phyloP scores from a whole-genome alignment of 352 stramenopile species.

The Phytopythium montanum region DNA sequence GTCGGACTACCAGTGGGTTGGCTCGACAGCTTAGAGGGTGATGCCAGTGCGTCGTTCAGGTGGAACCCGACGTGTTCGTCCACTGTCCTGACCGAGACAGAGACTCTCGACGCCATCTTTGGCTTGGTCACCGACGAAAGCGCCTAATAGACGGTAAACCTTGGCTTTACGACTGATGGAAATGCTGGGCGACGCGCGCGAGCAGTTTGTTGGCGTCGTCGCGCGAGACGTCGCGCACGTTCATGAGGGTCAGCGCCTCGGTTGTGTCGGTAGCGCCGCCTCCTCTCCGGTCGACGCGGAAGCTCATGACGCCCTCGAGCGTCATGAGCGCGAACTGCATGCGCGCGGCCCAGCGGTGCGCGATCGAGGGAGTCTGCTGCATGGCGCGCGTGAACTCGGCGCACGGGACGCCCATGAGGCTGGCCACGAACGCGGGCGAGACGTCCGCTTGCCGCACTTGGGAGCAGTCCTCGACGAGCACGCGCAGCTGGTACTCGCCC shows the following conservation, averaged over 20 bases:
- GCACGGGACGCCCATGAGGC: slow-evolving; percentile 75
- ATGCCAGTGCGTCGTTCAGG: neutral
- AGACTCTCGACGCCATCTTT: neutral
- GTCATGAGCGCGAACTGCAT: slow-evolving; percentile 85
- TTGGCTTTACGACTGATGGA: neutral
- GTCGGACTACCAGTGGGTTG: slow-evolving; percentile 46
- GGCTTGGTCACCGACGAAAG: neutral
- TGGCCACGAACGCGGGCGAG: slow-evolving; percentile 50
- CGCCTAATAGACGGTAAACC: neutral
- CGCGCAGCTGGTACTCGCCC: slow-evolving; percentile 61
- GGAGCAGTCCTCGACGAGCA: slow-evolving; percentile 80
- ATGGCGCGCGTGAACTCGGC: slow-evolving; percentile 65
- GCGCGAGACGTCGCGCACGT: slow-evolving; percentile 39
- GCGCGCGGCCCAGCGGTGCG: slow-evolving; percentile 53
- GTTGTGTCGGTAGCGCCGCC: slow-evolving; percentile 8
- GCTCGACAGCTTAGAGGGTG: neutral
- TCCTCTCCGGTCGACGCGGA: slow-evolving; percentile 20
- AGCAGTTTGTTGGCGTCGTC: slow-evolving; percentile 40
- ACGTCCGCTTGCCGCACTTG: slow-evolving; percentile 44
- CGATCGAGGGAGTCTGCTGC: slow-evolving; percentile 50
- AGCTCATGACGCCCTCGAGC: slow-evolving; percentile 74
- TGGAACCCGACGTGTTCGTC: neutral
- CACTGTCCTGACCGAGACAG: neutral
- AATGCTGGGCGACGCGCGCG: slow-evolving; percentile 28
- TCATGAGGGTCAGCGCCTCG: slow-evolving; percentile 39